Evolutionary conservation across 1,284 basidiomycete genomes (phyloP).

Genomic region (Porodaedalea pini): DNA sequence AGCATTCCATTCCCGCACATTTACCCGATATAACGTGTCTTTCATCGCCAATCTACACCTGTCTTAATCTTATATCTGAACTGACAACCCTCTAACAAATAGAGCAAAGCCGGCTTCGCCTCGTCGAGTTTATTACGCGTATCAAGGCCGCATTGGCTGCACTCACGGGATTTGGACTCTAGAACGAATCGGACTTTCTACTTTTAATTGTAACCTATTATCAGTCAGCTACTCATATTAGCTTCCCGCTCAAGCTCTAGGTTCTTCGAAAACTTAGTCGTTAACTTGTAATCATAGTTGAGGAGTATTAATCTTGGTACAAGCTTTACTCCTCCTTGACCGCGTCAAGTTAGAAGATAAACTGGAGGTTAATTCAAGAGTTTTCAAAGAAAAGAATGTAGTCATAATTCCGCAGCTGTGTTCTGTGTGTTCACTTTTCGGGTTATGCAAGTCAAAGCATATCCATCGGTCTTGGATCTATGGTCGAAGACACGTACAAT

Average conservation of each 20-base stretch:
- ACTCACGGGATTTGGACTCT: constrained; percentile 20
- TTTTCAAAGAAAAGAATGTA: too few species aligned
- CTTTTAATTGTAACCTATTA: neutral
- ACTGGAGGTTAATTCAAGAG: neutral
- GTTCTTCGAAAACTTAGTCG: neutral
- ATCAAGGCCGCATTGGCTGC: constrained; percentile 25
- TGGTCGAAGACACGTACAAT: too few species aligned
- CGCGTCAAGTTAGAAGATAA: too few species aligned
- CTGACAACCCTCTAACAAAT: too few species aligned
- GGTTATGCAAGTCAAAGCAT: too few species aligned
- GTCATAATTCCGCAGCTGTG: too few species aligned
- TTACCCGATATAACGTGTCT: neutral
- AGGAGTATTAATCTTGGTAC: too few species aligned
- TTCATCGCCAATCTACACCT: neutral
- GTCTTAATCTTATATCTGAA: too few species aligned
- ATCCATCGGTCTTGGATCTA: too few species aligned
- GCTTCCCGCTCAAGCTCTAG: neutral
- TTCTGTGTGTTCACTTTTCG: too few species aligned
- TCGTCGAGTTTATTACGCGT: constrained; percentile 24
- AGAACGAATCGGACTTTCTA: neutral
- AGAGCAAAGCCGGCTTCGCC: constrained; percentile 24
- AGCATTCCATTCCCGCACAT: neutral
- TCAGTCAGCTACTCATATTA: too few species aligned
- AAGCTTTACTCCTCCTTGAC: too few species aligned
- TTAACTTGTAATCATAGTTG: neutral